Evolutionary conservation across 2,329 filamentous ascomycete genomes (phyloP).

Genomic region (Chaetomium olivaceum): DNA sequence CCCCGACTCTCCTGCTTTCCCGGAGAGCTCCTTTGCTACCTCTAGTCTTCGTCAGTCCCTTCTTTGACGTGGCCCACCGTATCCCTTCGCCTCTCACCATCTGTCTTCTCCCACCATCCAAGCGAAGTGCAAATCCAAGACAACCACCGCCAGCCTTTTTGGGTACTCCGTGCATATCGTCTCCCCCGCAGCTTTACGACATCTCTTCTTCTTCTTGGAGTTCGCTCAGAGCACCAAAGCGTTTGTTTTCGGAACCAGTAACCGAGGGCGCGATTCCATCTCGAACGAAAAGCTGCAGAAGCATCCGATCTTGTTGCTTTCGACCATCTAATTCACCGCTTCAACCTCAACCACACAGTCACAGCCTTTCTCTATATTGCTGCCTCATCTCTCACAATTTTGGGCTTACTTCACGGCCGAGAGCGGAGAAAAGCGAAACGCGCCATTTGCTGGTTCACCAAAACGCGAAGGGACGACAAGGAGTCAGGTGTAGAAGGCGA

Average conservation of each 20-base stretch:
- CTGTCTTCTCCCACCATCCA: constrained; percentile 10
- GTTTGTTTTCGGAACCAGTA: constrained; percentile 26
- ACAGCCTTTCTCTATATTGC: not conserved
- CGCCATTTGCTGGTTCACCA: not conserved
- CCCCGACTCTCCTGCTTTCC: not conserved
- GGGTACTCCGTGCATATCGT: constrained; percentile 31
- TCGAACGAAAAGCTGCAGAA: not conserved
- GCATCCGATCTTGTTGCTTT: not conserved
- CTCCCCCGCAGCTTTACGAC: constrained; percentile 31
- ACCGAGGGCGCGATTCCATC: constrained; percentile 6
- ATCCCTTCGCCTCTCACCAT: no score
- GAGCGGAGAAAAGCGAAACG: not conserved
- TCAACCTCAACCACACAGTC: not conserved
- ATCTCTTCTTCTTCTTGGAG: constrained; percentile 28
- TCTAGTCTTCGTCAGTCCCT: not conserved
- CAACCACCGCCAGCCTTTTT: constrained; percentile 28
- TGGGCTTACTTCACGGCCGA: not conserved
- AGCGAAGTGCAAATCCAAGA: constrained; percentile 23
- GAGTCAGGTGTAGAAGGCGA: not conserved
- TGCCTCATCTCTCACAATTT: not conserved
- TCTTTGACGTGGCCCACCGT: not conserved
- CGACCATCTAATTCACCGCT: not conserved
- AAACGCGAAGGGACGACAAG: not conserved
- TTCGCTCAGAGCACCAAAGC: constrained; percentile 20
- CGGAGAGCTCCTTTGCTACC: not conserved